Percentiles rank a stretch among this genome's conserved stretches.
Conservation (phyloP, 306 rosid species). For the Astragalus glycyphyllos region DNA sequence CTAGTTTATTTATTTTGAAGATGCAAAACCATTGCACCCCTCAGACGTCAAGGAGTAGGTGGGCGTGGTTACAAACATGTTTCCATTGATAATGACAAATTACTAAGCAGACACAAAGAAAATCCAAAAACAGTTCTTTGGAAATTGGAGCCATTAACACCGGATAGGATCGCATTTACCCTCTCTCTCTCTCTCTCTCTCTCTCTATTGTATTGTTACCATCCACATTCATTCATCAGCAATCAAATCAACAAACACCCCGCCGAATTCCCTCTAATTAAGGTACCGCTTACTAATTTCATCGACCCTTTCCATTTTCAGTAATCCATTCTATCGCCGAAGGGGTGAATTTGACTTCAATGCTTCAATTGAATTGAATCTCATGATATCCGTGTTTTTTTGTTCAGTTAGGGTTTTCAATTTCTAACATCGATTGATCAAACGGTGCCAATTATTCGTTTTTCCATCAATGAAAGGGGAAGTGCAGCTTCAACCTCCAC, state of each 20-base stretch:
- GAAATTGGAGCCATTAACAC: background rate
- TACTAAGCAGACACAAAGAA: background rate
- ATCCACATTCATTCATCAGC: conserved; percentile 7
- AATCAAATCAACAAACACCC: conserved; percentile 31
- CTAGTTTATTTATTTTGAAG: no score
- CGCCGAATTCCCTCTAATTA: conserved; percentile 24
- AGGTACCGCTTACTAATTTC: conserved; percentile 35
- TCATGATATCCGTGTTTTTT: background rate
- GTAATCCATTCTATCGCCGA: background rate
- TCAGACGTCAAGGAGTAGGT: conserved; percentile 35
- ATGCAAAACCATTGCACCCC: background rate
- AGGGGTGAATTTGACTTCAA: conserved; percentile 29
- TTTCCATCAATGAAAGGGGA: conserved; percentile 75
- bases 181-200: no score
- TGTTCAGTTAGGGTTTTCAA: conserved; percentile 50
- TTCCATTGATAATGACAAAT: background rate
- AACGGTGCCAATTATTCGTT: conserved; percentile 9
- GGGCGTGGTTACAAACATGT: background rate
- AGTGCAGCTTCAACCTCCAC: conserved; percentile 80
- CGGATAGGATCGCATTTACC: background rate
- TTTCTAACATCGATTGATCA: conserved; percentile 34
- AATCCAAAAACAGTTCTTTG: conserved; percentile 39
- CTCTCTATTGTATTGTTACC: background rate
- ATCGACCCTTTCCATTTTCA: conserved; percentile 28
- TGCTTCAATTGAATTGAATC: no score